A percentile compares a stretch with the other conserved stretches of the same genome.
Conservation (phyloP, 2,329 filamentous ascomycete species). For the Conoideocrella luteorostrata region DNA sequence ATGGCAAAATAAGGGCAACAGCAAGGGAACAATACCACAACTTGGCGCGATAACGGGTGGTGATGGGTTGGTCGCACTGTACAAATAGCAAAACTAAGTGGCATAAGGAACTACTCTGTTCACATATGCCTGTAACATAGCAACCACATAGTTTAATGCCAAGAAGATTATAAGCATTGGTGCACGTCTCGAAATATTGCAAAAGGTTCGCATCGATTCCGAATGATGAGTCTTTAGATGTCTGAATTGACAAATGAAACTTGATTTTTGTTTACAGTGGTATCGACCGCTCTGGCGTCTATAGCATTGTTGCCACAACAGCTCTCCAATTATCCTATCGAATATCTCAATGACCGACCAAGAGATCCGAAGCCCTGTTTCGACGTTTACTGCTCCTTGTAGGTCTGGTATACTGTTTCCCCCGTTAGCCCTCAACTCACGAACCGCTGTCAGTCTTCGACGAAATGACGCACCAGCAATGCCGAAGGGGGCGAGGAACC, state of each 20-base stretch:
- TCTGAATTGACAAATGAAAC: slow-evolving; percentile 16
- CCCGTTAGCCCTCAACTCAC: slow-evolving; percentile 5
- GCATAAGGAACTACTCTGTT: not conserved
- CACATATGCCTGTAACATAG: not conserved
- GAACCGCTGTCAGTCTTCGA: not conserved
- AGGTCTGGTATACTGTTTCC: slow-evolving; percentile 40
- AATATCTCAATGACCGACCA: slow-evolving; percentile 13
- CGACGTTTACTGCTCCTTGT: slow-evolving; percentile 31
- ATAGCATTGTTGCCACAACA: slow-evolving; percentile 23
- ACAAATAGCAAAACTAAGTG: not conserved
- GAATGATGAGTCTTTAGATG: not conserved
- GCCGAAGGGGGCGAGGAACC: slow-evolving; percentile 57
- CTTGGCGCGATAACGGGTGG: not conserved
- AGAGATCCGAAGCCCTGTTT: slow-evolving; percentile 10
- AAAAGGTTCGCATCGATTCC: not conserved
- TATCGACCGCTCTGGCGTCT: slow-evolving; percentile 24
- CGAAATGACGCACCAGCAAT: slow-evolving; percentile 49
- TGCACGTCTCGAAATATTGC: not conserved
- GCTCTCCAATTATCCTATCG: slow-evolving; percentile 17
- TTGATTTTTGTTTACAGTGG: slow-evolving; percentile 15
- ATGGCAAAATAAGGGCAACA: slow-evolving; percentile 18
- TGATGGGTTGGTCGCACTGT: not conserved
- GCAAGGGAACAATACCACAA: too few species aligned
- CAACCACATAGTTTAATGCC: not conserved
- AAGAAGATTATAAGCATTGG: not conserved